These are phyloP conservation scores for Cytospora piceicola DNA, from an alignment of 2,329 filamentous ascomycete species.

Conservation along the genomic window DNA sequence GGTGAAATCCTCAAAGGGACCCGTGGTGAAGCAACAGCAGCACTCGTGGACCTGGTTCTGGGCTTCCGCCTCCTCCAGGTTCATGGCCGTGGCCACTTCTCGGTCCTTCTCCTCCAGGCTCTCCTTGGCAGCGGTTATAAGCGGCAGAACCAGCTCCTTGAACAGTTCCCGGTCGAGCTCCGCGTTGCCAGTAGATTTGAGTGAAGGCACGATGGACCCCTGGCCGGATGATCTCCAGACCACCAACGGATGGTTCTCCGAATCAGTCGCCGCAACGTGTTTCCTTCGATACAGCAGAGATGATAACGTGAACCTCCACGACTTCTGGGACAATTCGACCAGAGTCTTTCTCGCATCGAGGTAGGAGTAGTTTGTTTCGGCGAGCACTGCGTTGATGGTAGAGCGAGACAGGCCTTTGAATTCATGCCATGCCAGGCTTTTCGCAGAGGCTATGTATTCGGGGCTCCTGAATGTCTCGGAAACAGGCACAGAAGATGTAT, in stretches of 20 bases:
- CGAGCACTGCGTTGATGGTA: slow-evolving; percentile 76
- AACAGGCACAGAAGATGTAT: slow-evolving; percentile 47
- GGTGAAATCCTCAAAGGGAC: slow-evolving; percentile 73
- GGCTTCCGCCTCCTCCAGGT: slow-evolving; percentile 62
- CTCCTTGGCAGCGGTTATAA: slow-evolving; percentile 49
- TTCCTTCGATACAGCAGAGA: slow-evolving; percentile 66
- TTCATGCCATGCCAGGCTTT: slow-evolving; percentile 70
- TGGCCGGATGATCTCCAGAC: slow-evolving; percentile 62
- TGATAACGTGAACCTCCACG: slow-evolving; percentile 76
- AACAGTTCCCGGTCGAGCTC: slow-evolving; percentile 68
- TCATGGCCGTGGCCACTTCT: slow-evolving; percentile 56
- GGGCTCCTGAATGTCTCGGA: slow-evolving; percentile 70
- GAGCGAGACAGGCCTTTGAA: slow-evolving; percentile 76
- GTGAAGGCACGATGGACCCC: slow-evolving; percentile 60
- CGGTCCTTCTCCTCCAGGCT: slow-evolving; percentile 57
- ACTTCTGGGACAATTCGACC: slow-evolving; percentile 69
- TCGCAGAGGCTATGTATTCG: slow-evolving; percentile 71
- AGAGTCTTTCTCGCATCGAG: slow-evolving; percentile 72
- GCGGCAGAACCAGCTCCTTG: slow-evolving; percentile 57
- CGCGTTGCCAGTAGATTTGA: slow-evolving; percentile 67
- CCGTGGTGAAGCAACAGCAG: slow-evolving; percentile 75
- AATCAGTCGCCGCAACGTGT: slow-evolving; percentile 54
- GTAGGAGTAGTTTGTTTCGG: slow-evolving; percentile 81
- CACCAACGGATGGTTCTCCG: slow-evolving; percentile 65
- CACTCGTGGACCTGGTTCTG: slow-evolving; percentile 68